These are phyloP conservation scores for Talaromyces funiculosus DNA, from an alignment of 2,329 filamentous ascomycete genomes.

Conservation along the genomic window DNA sequence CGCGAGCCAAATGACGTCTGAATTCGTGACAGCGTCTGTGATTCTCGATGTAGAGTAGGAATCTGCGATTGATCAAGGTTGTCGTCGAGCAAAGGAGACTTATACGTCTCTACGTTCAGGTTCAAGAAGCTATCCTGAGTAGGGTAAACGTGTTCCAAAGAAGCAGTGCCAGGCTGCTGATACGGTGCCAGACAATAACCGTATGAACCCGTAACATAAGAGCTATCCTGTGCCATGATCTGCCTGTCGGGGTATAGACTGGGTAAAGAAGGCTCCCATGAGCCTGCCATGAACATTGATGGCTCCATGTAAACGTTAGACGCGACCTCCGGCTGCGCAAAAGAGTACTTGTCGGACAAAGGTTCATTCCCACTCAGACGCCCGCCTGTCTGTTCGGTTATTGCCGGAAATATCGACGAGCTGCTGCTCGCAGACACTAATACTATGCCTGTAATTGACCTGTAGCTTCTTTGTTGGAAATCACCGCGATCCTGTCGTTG, in stretches of 20 bases:
- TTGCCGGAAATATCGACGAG: neutral
- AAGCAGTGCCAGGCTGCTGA: neutral
- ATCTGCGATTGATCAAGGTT: neutral
- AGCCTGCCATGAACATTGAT: constrained; percentile 2
- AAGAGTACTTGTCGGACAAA: neutral
- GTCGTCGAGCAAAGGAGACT: neutral
- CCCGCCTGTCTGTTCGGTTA: neutral
- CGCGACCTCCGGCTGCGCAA: neutral
- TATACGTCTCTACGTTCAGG: neutral
- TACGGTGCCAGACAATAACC: neutral
- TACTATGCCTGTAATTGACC: neutral
- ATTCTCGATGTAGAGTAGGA: neutral
- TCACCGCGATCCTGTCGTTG: neutral
- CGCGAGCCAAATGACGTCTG: neutral
- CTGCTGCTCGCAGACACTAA: neutral
- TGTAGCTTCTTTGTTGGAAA: neutral
- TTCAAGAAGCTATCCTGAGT: neutral
- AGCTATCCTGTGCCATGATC: neutral
- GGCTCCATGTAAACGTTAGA: neutral
- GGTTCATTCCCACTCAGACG: neutral
- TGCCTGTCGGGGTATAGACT: neutral
- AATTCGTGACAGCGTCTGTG: neutral
- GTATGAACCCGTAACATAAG: neutral
- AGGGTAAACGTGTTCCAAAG: neutral
- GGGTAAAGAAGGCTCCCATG: neutral